Percentiles rank a stretch among this genome's conserved stretches.
phyloP scores from a whole-genome alignment of 1,139 yeast genomes.

The Lodderomyces parapsilosis region DNA sequence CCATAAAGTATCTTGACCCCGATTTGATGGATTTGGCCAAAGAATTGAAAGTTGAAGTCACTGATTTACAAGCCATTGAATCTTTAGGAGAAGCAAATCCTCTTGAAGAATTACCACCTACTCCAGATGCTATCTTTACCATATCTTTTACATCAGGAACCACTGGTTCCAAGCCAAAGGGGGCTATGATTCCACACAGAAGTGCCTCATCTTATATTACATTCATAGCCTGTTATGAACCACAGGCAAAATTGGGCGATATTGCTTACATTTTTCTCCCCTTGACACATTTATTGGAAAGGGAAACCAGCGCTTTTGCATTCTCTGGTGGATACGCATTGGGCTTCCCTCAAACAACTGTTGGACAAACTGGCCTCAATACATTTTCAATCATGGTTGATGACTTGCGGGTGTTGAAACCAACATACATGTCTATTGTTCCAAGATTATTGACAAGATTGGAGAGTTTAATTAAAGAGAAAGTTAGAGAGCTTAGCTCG shows the following conservation, averaged over 20 bases:
- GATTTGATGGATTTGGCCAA: conserved; percentile 19
- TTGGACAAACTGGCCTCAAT: conserved; percentile 15
- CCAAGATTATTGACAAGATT: conserved; percentile 33
- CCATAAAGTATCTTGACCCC: conserved; percentile 16
- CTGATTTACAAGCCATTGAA: conserved; percentile 49
- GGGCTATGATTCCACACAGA: conserved; percentile 57
- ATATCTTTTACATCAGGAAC: conserved; percentile 76
- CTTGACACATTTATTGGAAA: conserved; percentile 36
- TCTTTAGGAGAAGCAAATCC: conserved; percentile 48
- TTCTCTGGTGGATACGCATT: conserved; percentile 34
- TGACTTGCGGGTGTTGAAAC: conserved; percentile 30
- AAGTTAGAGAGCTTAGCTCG: conserved; percentile 22
- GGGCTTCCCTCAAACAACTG: conserved; percentile 39
- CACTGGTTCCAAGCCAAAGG: conserved; percentile 64
- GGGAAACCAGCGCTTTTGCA: conserved; percentile 33
- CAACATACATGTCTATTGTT: conserved; percentile 33
- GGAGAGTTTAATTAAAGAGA: conserved; percentile 40
- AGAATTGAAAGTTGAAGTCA: conserved; percentile 25
- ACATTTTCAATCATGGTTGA: conserved; percentile 21
- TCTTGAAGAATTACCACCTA: conserved; percentile 46
- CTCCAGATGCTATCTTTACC: conserved; percentile 53
- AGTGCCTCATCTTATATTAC: conserved; percentile 47
- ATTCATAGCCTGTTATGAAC: conserved; percentile 17
- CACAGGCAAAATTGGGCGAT: conserved; percentile 17
- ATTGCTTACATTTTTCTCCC: conserved; percentile 30